These are phyloP conservation scores for Kluyveromyces dobzhanskii DNA, from an alignment of 805 yeast genomes.

Conservation along the genomic window DNA sequence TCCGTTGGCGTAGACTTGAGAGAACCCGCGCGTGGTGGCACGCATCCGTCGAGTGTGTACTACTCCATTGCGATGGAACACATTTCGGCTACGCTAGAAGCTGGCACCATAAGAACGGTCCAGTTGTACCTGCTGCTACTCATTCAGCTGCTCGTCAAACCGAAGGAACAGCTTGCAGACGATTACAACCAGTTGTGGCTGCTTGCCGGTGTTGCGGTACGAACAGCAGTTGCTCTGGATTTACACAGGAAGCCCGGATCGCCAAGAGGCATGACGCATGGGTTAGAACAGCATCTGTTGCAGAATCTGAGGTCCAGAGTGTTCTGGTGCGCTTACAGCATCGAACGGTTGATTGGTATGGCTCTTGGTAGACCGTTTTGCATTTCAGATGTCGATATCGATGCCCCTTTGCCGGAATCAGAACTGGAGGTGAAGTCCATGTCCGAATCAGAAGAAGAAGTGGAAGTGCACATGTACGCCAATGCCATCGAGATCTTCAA, in stretches of 20 bases:
- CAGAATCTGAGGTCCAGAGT: conserved; percentile 22
- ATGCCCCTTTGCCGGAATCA: conserved; percentile 22
- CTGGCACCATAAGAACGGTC: conserved; percentile 20
- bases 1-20: conserved; percentile 24
- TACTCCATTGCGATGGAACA: conserved; percentile 21
- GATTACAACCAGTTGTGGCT: conserved; percentile 1
- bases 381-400: conserved; percentile 30
- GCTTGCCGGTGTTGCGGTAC: conserved; percentile 10
- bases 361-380: conserved; percentile 32
- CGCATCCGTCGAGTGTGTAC: conserved; percentile 18
- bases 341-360: conserved; percentile 30
- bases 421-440: not conserved
- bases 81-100: conserved; percentile 15
- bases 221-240: conserved; percentile 27
- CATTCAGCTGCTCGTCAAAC: conserved; percentile 27
- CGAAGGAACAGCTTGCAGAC: conserved; percentile 20
- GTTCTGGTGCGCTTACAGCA: conserved; percentile 32
- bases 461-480: too few species aligned
- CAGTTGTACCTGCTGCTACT: conserved; percentile 25
- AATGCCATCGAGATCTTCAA: conserved; percentile 24
- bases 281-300: not conserved
- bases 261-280: conserved; percentile 7
- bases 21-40: not conserved
- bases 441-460: too few species aligned
- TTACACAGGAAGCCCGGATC: conserved; percentile 25